phyloP scores from a whole-genome alignment of 139 green algal species.

The Coelastrella sp. region DNA sequence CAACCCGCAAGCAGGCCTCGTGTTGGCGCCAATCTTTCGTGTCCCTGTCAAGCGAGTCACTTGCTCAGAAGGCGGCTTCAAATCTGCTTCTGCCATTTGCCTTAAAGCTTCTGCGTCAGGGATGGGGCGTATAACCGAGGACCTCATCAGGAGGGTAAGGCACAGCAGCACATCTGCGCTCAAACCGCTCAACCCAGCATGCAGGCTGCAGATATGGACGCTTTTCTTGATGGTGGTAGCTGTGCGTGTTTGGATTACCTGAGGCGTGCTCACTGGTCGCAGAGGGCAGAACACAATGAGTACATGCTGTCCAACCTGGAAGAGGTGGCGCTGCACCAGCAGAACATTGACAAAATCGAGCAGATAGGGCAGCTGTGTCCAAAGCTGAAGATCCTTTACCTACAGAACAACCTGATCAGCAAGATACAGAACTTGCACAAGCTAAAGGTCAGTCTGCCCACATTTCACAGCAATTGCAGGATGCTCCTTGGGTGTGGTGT shows the following conservation, averaged over 20 bases:
- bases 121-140: slow-evolving; percentile 56
- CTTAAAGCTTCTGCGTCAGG: background rate
- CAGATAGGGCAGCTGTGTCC: slow-evolving; percentile 82
- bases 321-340: slow-evolving; percentile 92
- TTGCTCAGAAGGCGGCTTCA: no score
- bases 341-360: slow-evolving; percentile 93
- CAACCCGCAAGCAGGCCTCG: no score
- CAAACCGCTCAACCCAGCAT: no score
- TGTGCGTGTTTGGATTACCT: no score
- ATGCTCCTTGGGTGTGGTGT: no score
- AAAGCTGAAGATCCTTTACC: slow-evolving; percentile 89
- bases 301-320: slow-evolving; percentile 86
- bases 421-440: slow-evolving; percentile 92
- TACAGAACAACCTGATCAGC: slow-evolving; percentile 94
- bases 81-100: no score
- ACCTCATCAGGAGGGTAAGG: slow-evolving; percentile 40
- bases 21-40: no score
- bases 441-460: slow-evolving; percentile 80
- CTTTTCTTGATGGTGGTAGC: no score
- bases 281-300: slow-evolving; percentile 93
- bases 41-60: no score
- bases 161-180: no score
- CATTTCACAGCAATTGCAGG: background rate
- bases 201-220: no score
- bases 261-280: background rate